Evolutionary conservation across 345 rosid species (phyloP).

Genomic region (Linum usitatissimum): DNA sequence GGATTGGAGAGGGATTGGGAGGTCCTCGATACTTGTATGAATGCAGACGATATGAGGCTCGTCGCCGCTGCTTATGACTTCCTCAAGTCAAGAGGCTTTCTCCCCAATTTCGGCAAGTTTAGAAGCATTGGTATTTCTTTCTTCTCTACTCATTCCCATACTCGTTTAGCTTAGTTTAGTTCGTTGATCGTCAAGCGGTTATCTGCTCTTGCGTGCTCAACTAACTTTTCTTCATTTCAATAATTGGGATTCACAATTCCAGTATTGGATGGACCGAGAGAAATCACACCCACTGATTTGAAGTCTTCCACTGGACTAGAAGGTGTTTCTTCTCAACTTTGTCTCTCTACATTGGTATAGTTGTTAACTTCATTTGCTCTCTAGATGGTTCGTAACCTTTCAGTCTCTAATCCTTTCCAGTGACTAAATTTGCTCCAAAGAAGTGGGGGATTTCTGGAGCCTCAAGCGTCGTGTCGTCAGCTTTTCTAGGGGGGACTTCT

Average conservation of each 20-base stretch:
- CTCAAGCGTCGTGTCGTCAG: constrained; percentile 45
- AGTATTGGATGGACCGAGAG: constrained; percentile 83
- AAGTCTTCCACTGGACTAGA: too few species aligned
- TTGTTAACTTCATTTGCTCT: not conserved
- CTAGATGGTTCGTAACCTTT: not conserved
- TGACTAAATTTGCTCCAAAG: constrained; percentile 61
- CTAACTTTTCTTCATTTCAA: not conserved
- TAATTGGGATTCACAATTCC: constrained; percentile 4
- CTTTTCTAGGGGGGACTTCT: constrained; percentile 56
- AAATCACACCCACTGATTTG: too few species aligned
- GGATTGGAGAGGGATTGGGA: constrained; percentile 57
- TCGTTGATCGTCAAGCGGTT: too few species aligned
- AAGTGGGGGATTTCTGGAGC: constrained; percentile 74
- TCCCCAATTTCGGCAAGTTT: constrained; percentile 70
- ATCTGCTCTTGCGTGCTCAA: not conserved
- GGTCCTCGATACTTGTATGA: constrained; percentile 75
- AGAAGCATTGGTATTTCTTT: constrained; percentile 38
- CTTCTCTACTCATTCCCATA: too few species aligned
- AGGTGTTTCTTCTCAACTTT: too few species aligned
- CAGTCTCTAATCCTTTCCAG: constrained; percentile 23
- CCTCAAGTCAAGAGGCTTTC: constrained; percentile 50
- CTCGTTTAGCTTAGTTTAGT: too few species aligned
- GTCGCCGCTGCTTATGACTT: constrained; percentile 57
- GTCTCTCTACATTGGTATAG: too few species aligned
- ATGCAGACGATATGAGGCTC: constrained; percentile 87